phyloP scores from a whole-genome alignment of 345 rosid species.

The Pistacia vera region DNA sequence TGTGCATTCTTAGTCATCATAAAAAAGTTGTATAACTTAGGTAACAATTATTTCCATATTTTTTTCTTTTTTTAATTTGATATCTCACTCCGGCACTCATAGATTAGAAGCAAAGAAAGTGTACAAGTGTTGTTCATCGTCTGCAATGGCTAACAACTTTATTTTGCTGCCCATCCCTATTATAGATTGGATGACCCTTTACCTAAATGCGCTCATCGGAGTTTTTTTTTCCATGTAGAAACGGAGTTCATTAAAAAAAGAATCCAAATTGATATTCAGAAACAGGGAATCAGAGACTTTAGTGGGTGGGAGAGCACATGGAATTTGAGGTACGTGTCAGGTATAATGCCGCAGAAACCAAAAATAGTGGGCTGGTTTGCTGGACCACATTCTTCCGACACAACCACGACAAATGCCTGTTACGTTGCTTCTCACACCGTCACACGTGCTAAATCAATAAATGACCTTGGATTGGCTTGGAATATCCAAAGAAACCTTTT shows the following conservation, averaged over 20 bases:
- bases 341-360: too few relatives aligned
- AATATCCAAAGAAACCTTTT: too few relatives aligned
- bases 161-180: too few relatives aligned
- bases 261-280: too few relatives aligned
- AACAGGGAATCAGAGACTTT: not conserved
- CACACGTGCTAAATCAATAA: not conserved
- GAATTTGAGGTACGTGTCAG: not conserved
- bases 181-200: too few relatives aligned
- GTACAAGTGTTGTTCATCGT: not conserved
- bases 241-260: too few relatives aligned
- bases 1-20: not conserved
- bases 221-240: too few relatives aligned
- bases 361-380: not conserved
- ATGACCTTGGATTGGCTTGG: too few relatives aligned
- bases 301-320: not conserved
- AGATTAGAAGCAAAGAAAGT: conserved; percentile 6
- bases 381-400: not conserved
- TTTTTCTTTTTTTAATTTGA: not conserved
- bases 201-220: not conserved
- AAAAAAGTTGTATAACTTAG: not conserved
- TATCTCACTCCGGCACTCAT: not conserved
- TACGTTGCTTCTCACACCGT: not conserved
- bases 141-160: not conserved
- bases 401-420: not conserved
- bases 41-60: not conserved